Base-by-base conservation (phyloP, 352 stramenopile genomes). In the Pythium plurisporium region DNA sequence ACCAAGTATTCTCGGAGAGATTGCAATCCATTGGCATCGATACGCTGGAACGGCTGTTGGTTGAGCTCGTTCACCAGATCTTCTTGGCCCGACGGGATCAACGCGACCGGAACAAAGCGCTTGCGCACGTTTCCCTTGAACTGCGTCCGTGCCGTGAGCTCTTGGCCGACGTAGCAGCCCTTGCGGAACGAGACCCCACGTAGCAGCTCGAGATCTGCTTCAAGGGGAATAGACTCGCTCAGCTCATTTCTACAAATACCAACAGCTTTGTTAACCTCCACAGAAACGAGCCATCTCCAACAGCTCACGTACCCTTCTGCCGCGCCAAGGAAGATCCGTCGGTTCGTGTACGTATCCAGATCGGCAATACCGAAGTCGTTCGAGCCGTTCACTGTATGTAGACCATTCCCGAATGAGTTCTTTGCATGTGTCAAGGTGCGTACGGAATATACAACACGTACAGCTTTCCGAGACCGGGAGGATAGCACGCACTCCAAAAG, bases 161-260 rank as follows among this genome's bases (percentile, higher is more conserved):
- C 94, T 72, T 98, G 94, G 2, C 94, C 94, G 15, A 98, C 76
- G 64, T 98, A 98, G 78, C 94, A 98, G 7, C 94, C 94, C 69
- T 98, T 98, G 34, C 76, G 72, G 69, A 98, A 98, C 14, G 76
- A 93, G 30, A 98, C 86, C 29, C 86, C 89, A 43, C 83, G 70
- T 31, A 98, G 65, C 30, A 97, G 72, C 37, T 98, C 94, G 2
- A 98, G 65, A 52, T 97, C 98, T 43, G 74, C 92, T 62, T 98
- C 93, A 0, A 98, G 76, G 9, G 94, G 93, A 48, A 98, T 97
- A 3, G 61, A 61, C 15, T 95, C 89, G 22, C 68, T 70, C 53
- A 96, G 55, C 43, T 96, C 88, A 3, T 42, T 58, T 3, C 62
- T 69, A 19, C 73, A 47, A 44, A 15, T 15, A 26, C 8, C 23